Evolutionary conservation across 2,329 filamentous ascomycete species (phyloP).

Genomic region (Diaporthe batatas): DNA sequence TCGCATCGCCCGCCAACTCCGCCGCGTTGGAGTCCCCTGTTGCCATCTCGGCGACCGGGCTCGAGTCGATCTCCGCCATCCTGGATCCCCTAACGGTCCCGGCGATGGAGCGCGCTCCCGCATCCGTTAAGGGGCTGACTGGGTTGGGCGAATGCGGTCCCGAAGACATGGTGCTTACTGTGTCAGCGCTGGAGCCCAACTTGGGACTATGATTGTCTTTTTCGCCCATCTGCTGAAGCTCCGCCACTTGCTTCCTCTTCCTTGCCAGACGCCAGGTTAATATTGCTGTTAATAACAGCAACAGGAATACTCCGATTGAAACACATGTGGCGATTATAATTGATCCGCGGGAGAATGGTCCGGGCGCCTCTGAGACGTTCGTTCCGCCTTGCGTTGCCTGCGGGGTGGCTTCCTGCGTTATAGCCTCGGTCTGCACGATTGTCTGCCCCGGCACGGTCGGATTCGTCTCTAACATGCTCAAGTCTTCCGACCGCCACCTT

Average conservation of each 20-base stretch:
- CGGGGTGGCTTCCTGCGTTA: background rate
- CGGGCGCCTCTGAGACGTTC: background rate
- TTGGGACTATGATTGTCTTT: background rate
- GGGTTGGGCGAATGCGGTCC: slow-evolving; percentile 8
- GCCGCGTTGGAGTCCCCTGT: slow-evolving; percentile 14
- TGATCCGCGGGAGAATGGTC: background rate
- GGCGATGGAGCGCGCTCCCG: background rate
- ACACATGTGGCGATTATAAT: background rate
- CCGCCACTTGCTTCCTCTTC: slow-evolving; percentile 19
- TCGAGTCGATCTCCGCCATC: slow-evolving; percentile 13
- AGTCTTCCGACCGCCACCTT: slow-evolving; percentile 43
- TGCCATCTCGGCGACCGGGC: slow-evolving; percentile 22
- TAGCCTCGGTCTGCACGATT: slow-evolving; percentile 18
- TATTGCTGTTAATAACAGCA: slow-evolving; percentile 5
- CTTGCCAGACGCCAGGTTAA: slow-evolving; percentile 16
- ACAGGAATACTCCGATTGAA: slow-evolving; percentile 4
- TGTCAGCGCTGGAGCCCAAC: slow-evolving; percentile 21
- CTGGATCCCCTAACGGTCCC: background rate
- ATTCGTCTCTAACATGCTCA: slow-evolving; percentile 43
- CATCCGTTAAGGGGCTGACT: slow-evolving; percentile 15
- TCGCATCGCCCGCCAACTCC: slow-evolving; percentile 24
- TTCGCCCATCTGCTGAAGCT: background rate
- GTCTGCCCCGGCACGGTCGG: slow-evolving; percentile 44
- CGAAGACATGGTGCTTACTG: slow-evolving; percentile 6
- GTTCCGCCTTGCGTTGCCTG: background rate